phyloP scores from a whole-genome alignment of 1,139 yeast genomes.

The Protomyces inundatus region DNA sequence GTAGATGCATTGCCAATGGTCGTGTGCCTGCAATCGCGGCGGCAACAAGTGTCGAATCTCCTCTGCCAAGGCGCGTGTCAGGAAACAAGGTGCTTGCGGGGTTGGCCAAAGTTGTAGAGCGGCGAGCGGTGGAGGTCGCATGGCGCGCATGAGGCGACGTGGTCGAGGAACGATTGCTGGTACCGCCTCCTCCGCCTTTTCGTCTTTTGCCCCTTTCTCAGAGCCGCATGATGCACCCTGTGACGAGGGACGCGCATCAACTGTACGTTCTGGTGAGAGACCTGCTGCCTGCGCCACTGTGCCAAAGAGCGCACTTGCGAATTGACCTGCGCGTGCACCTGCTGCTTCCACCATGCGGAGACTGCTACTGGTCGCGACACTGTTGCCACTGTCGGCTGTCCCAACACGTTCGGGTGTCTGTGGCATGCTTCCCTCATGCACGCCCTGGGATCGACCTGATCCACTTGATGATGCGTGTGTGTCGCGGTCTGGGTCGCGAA shows the following conservation, averaged over 20 bases:
- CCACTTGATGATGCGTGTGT: too few relatives aligned
- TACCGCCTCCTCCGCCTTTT: too few relatives aligned
- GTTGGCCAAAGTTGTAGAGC: conserved; percentile 46
- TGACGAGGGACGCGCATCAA: too few relatives aligned
- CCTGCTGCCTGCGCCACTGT: not conserved
- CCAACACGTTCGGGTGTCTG: too few relatives aligned
- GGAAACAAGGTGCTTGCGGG: conserved; percentile 49
- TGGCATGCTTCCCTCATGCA: too few relatives aligned
- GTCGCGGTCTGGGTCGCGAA: not conserved
- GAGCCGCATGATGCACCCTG: too few relatives aligned
- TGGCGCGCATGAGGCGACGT: conserved; percentile 10
- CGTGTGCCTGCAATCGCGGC: conserved; percentile 46
- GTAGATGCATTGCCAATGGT: conserved; percentile 65
- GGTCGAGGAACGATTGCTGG: not conserved
- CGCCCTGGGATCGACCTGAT: too few relatives aligned
- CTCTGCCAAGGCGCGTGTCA: conserved; percentile 59
- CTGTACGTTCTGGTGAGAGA: not conserved
- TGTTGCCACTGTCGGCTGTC: too few relatives aligned
- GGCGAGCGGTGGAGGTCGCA: conserved; percentile 43
- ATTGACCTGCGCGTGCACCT: not conserved
- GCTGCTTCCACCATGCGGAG: not conserved
- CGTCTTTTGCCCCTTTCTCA: too few relatives aligned
- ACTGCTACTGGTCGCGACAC: too few relatives aligned
- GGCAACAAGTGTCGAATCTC: conserved; percentile 72
- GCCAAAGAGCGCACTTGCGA: not conserved